phyloP scores from a whole-genome alignment of 2,329 filamentous ascomycete species.

The Colletotrichum brevisporum region DNA sequence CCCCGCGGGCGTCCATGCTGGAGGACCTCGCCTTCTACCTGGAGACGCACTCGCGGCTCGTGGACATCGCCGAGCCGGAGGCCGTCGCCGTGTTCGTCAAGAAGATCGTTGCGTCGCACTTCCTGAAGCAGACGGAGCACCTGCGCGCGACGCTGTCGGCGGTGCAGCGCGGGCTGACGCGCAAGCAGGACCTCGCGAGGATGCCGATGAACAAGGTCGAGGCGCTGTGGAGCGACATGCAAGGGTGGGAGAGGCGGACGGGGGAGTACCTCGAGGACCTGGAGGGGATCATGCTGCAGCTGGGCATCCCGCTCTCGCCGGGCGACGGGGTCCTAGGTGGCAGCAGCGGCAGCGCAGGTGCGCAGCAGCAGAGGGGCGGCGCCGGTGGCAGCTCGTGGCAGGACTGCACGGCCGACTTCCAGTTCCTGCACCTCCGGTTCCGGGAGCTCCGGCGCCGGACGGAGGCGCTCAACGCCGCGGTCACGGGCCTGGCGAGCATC shows the following conservation, averaged over 20 bases:
- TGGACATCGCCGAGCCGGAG: conserved; percentile 31
- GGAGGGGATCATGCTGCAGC: conserved; percentile 45
- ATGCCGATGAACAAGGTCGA: conserved; percentile 43
- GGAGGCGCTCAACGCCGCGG: conserved; percentile 44
- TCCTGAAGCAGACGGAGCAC: conserved; percentile 44
- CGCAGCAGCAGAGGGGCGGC: not conserved
- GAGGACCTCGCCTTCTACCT: conserved; percentile 47
- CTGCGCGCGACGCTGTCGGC: conserved; percentile 43
- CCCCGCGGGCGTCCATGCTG: conserved; percentile 42
- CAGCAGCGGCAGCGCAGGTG: not conserved
- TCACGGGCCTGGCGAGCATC: conserved; percentile 45
- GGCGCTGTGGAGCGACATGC: conserved; percentile 46
- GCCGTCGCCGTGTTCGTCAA: conserved; percentile 42
- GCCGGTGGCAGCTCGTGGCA: conserved; percentile 32
- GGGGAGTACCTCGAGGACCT: conserved; percentile 46
- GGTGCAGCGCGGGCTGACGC: conserved; percentile 44
- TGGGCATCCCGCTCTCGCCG: conserved; percentile 43
- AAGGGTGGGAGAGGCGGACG: conserved; percentile 46
- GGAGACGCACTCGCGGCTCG: conserved; percentile 38
- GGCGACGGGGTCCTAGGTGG: not conserved
- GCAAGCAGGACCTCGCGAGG: conserved; percentile 44
- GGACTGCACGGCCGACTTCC: conserved; percentile 43
- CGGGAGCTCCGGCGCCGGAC: conserved; percentile 44
- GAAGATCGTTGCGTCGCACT: conserved; percentile 46
- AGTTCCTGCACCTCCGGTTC: conserved; percentile 43